These are phyloP conservation scores for Leptographium wingfieldii DNA, from an alignment of 2,329 filamentous ascomycete genomes.

Conservation along the genomic window DNA sequence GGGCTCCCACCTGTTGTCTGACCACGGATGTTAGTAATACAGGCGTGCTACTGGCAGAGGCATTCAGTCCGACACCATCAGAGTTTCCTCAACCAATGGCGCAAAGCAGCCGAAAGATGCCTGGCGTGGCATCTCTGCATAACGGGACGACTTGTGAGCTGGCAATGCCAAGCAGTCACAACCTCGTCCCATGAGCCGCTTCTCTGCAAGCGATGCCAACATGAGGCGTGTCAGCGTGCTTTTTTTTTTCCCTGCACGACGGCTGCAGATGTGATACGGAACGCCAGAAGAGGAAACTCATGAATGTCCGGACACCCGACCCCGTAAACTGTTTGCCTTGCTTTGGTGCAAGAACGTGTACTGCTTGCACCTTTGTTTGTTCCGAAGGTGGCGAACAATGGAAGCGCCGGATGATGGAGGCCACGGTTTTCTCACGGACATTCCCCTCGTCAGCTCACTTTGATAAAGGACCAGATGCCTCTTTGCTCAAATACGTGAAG, in stretches of 20 bases:
- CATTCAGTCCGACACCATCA: not conserved
- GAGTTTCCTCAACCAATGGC: not conserved
- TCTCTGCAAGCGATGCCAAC: not conserved
- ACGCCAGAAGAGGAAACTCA: not conserved
- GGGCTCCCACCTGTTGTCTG: not conserved
- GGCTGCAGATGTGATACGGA: not conserved
- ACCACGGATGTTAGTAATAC: no score
- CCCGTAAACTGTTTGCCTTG: not conserved
- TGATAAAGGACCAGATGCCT: not conserved
- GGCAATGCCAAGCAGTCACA: not conserved
- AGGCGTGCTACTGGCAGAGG: not conserved
- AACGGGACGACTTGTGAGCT: no score
- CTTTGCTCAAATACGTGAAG: no score
- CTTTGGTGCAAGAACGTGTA: not conserved
- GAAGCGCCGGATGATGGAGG: not conserved
- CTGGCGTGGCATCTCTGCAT: not conserved
- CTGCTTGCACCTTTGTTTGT: not conserved
- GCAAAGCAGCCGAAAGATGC: not conserved
- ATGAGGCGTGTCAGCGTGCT: not conserved
- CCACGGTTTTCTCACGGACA: not conserved
- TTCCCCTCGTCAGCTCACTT: not conserved
- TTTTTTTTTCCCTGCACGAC: not conserved
- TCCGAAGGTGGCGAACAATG: not conserved
- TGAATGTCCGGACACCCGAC: no score
- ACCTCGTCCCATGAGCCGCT: not conserved